These are phyloP conservation scores for Auricularia cornea DNA, from an alignment of 768 basidiomycete species.

Conservation along the genomic window DNA sequence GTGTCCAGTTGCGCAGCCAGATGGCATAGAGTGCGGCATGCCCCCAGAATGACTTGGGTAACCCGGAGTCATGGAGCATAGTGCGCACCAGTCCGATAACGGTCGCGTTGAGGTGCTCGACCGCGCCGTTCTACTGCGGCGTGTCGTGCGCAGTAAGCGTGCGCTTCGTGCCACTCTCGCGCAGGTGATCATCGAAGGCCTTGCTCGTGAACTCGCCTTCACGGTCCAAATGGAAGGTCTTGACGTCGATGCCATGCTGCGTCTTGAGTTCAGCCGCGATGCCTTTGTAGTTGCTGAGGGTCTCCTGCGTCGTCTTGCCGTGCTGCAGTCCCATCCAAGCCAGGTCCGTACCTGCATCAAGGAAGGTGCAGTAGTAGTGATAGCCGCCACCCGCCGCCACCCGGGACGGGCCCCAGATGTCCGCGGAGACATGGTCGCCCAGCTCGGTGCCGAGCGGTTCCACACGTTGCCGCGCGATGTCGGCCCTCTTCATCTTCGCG, in stretches of 20 bases:
- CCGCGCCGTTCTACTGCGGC: constrained; percentile 19
- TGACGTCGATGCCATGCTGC: constrained; percentile 19
- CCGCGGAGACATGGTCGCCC: too few species aligned
- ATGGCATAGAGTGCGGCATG: constrained; percentile 8
- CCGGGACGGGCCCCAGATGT: too few species aligned
- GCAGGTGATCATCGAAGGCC: not conserved
- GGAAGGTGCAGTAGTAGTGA: too few species aligned
- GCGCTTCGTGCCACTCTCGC: not conserved
- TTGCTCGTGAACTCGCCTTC: not conserved
- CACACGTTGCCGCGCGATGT: too few species aligned
- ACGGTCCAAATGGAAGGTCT: not conserved
- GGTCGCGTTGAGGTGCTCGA: constrained; percentile 15
- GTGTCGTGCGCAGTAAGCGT: constrained; percentile 9
- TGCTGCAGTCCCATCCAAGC: too few species aligned
- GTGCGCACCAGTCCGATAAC: constrained; percentile 8
- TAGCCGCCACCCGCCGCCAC: too few species aligned
- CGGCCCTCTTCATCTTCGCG: too few species aligned
- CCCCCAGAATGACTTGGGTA: constrained; percentile 12
- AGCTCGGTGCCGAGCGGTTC: too few species aligned
- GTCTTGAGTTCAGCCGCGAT: too few species aligned
- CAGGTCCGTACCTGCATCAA: too few species aligned
- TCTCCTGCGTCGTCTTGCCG: too few species aligned
- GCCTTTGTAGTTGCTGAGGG: too few species aligned
- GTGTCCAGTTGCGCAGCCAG: constrained; percentile 12
- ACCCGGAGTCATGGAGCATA: constrained; percentile 9